Base-by-base conservation (phyloP, 2,329 filamentous ascomycete species). In the Fusarium sarcochroum region DNA sequence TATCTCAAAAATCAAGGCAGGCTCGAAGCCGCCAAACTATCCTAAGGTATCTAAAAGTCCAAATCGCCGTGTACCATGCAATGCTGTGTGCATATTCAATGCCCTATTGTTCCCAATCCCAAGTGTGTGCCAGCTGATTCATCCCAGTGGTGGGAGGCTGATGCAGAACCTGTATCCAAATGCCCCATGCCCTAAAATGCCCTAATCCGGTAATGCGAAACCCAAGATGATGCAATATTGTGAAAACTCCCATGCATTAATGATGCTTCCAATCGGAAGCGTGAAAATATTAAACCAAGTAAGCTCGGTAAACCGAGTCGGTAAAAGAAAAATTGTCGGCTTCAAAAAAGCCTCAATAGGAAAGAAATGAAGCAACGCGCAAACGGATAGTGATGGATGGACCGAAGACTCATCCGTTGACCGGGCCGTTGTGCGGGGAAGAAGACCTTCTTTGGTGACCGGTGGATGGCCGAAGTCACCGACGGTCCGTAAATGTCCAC, bases 1-100 rank as follows among this genome's bases (percentile, higher is more conserved):
- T 70, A 70, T 70, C 68, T 71, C 38, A 46, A 62, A 68, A 71
- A 65, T 67, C 67, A 68, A 45, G 58, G 67, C 67, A 38, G 53
- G 56, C 64, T 44, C 55, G 34, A 53, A 42, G 64, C 68, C 64
- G 59, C 60, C 60, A 41, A 59, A 55, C 67, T 70, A 70, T 70
- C 67, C 68, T 69, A 71, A 71, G 64, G 68, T 71, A 70, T 70
- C 68, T 71, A 69, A 55, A 52, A 49, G 35, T 18, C 57, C 38
- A 63, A 23, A 46, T 69, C 57, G 52, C 66, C 51, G 54, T 60
- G 55, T 62, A 66, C 25, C 59, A 61, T 65, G 61, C 60, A 45
- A 17, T 58, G 60, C 45, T 54, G 40, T 49, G 44, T 50, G 55
- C 66, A 68, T 61, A 62, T 58, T 61, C 51, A 51, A 46, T 66